phyloP scores from a whole-genome alignment of 352 stramenopile genomes.

The Phytophthora podocarpi region DNA sequence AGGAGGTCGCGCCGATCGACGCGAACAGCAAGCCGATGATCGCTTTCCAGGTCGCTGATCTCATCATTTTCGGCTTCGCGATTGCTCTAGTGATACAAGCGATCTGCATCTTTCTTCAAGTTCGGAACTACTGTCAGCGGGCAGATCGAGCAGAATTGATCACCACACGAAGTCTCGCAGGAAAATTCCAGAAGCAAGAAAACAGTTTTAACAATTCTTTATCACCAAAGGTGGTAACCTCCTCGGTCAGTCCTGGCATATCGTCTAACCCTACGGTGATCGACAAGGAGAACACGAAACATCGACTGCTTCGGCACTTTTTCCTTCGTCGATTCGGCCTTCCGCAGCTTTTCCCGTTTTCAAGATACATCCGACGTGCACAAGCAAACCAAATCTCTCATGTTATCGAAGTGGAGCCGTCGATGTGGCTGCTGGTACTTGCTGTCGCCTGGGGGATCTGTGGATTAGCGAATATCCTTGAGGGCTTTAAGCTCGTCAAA shows the following conservation, averaged over 20 bases:
- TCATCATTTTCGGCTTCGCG: constrained; percentile 57
- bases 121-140: constrained; percentile 32
- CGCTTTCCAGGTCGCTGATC: constrained; percentile 56
- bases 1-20: constrained; percentile 38
- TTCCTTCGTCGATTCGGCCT: constrained; percentile 50
- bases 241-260: background rate
- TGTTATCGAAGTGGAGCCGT: constrained; percentile 73
- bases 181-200: constrained; percentile 5
- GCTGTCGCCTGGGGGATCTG: constrained; percentile 44
- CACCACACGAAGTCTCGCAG: constrained; percentile 32
- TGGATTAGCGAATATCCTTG: constrained; percentile 29
- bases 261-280: background rate
- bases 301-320: constrained; percentile 44
- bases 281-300: constrained; percentile 24
- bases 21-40: constrained; percentile 33
- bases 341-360: constrained; percentile 63
- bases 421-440: constrained; percentile 63
- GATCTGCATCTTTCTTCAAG: constrained; percentile 40
- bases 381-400: constrained; percentile 74
- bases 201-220: background rate
- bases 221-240: background rate
- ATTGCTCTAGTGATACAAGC: constrained; percentile 54
- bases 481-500: constrained; percentile 27
- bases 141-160: constrained; percentile 46
- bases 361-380: constrained; percentile 66